These are phyloP conservation scores for Vaccinium vitisidaea DNA, from an alignment of 148 eudicot species.

Conservation along the genomic window DNA sequence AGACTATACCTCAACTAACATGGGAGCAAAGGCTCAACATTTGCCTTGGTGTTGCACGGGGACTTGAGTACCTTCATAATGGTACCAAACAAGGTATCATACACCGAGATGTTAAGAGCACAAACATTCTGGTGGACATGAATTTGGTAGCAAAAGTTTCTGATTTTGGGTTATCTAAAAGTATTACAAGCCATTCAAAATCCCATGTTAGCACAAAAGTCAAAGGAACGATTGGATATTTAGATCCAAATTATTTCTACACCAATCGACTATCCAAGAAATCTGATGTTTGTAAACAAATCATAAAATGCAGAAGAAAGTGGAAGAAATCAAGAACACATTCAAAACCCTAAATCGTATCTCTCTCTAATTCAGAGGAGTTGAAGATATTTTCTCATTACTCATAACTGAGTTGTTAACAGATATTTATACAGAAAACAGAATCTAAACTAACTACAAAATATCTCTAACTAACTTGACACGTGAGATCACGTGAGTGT, in stretches of 20 bases:
- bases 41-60: not conserved
- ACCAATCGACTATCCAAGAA: not conserved
- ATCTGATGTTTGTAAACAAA: not conserved
- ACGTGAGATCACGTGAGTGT: no score
- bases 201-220: not conserved
- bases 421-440: no score
- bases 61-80: not conserved
- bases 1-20: not conserved
- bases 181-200: not conserved
- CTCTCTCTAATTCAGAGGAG: no score
- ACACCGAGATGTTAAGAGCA: not conserved
- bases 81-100: not conserved
- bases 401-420: no score
- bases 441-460: no score
- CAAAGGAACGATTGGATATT: not conserved
- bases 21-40: not conserved
- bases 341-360: no score
- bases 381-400: no score
- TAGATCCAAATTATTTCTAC: not conserved
- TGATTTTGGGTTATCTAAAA: not conserved
- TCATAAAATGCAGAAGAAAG: no score
- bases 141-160: conserved; percentile 22
- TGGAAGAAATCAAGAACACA: no score
- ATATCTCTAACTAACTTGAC: no score
- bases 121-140: not conserved